These are phyloP conservation scores for Telopea speciosissima DNA, from an alignment of 177 flowering plant genomes.

Conservation along the genomic window DNA sequence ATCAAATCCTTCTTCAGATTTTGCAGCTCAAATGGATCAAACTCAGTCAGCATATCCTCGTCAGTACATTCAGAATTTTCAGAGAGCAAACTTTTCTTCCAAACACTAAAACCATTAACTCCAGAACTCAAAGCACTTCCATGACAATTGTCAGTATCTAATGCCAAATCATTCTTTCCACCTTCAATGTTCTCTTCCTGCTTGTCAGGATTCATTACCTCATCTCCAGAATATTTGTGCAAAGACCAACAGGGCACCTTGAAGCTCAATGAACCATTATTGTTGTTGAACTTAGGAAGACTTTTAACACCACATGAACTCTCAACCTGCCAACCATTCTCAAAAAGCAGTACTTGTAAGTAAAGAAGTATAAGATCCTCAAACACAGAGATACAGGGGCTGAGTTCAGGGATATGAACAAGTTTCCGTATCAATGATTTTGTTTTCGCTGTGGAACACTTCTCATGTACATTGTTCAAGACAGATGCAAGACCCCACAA, in stretches of 20 bases:
- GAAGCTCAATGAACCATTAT: conserved; percentile 8
- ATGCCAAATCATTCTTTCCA: conserved; percentile 9
- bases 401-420: conserved; percentile 28
- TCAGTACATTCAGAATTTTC: conserved; percentile 18
- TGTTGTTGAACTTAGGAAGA: conserved; percentile 7
- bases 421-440: conserved; percentile 23
- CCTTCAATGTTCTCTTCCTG: conserved; percentile 9
- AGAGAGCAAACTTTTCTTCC: conserved; percentile 9
- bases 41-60: conserved; percentile 22
- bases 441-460: conserved; percentile 10
- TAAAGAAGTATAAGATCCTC: conserved; percentile 29
- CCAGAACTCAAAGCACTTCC: conserved; percentile 4
- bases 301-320: conserved; percentile 11
- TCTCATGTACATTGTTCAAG: conserved; percentile 18
- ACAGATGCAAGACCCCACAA: conserved; percentile 67
- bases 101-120: conserved; percentile 2
- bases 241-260: conserved; percentile 7
- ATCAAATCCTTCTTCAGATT: conserved; percentile 36
- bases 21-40: conserved; percentile 25
- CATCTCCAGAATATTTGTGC: conserved; percentile 6
- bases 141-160: conserved; percentile 16
- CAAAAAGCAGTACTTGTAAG: conserved; percentile 27
- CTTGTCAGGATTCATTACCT: neutral
- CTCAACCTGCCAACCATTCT: conserved; percentile 21
- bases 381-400: conserved; percentile 26